phyloP scores from a whole-genome alignment of 2,329 filamentous ascomycete genomes.

The Clathrospora elynae region DNA sequence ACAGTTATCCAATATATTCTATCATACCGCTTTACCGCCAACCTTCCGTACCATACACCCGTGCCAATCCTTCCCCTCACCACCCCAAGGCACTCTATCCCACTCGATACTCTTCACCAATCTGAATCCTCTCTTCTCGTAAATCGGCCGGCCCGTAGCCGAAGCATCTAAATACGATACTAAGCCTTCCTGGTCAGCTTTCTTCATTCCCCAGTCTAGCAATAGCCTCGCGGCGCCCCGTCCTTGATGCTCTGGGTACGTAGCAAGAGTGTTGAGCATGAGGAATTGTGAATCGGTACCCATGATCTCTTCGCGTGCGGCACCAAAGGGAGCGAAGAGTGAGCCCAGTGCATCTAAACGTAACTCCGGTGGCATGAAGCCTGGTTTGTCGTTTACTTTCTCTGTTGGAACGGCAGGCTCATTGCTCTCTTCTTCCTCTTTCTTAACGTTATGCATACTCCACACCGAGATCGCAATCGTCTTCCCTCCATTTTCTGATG shows the following conservation, averaged over 20 bases:
- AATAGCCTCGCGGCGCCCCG: constrained; percentile 48
- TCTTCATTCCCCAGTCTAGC: constrained; percentile 48
- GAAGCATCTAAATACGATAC: constrained; percentile 50
- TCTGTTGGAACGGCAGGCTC: constrained; percentile 7
- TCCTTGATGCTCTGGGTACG: constrained; percentile 49
- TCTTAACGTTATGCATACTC: constrained; percentile 27
- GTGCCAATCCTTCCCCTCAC: constrained; percentile 41
- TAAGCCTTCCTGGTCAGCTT: constrained; percentile 49
- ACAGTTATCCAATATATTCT: too few relatives aligned
- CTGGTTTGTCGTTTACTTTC: constrained; percentile 57
- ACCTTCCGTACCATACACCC: constrained; percentile 29
- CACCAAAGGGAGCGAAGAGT: constrained; percentile 30
- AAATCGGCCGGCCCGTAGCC: constrained; percentile 46
- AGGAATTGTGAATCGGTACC: constrained; percentile 26
- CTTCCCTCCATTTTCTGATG: constrained; percentile 27
- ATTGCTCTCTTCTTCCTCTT: neutral
- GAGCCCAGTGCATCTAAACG: constrained; percentile 35
- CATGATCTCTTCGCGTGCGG: constrained; percentile 35
- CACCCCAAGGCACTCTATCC: constrained; percentile 36
- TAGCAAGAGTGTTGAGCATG: constrained; percentile 41
- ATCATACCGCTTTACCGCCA: neutral
- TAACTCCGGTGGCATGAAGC: constrained; percentile 72
- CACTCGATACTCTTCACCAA: constrained; percentile 26
- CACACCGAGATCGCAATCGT: constrained; percentile 40
- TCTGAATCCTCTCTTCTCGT: constrained; percentile 43